Evolutionary conservation across 192 early-diverging fungal species (phyloP).

Genomic region (Coemansia sp.): DNA sequence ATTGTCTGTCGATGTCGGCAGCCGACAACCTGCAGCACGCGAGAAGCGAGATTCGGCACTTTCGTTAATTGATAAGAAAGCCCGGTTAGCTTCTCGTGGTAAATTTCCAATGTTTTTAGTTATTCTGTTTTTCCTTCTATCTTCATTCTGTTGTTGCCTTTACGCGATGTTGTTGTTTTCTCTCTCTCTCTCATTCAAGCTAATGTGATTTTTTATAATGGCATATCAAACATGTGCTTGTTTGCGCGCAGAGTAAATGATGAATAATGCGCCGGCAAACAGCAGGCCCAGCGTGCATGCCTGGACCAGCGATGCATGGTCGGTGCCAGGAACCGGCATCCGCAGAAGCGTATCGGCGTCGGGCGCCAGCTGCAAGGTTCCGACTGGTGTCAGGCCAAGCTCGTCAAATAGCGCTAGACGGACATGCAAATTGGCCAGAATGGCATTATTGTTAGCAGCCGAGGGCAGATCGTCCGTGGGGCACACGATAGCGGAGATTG

Average conservation of each 20-base stretch:
- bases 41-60: constrained; percentile 22
- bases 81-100: not conserved
- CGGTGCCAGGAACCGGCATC: constrained; percentile 30
- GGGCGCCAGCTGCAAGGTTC: constrained; percentile 13
- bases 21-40: constrained; percentile 46
- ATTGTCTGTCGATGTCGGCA: constrained; percentile 39
- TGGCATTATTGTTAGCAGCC: not conserved
- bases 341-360: constrained; percentile 38
- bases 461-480: not conserved
- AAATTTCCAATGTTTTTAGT: not conserved
- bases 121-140: not conserved
- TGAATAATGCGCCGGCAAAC: constrained; percentile 17
- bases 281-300: constrained; percentile 18
- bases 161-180: not conserved
- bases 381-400: constrained; percentile 25
- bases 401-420: constrained; percentile 39
- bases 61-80: constrained; percentile 10
- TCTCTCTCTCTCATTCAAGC: too few relatives aligned
- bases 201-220: too few relatives aligned
- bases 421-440: constrained; percentile 1
- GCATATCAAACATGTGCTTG: not conserved
- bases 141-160: not conserved
- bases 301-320: constrained; percentile 16
- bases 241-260: not conserved
- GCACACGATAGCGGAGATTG: constrained; percentile 34